Conservation (phyloP, 306 rosid genomes). For the Biancaea sappan region DNA sequence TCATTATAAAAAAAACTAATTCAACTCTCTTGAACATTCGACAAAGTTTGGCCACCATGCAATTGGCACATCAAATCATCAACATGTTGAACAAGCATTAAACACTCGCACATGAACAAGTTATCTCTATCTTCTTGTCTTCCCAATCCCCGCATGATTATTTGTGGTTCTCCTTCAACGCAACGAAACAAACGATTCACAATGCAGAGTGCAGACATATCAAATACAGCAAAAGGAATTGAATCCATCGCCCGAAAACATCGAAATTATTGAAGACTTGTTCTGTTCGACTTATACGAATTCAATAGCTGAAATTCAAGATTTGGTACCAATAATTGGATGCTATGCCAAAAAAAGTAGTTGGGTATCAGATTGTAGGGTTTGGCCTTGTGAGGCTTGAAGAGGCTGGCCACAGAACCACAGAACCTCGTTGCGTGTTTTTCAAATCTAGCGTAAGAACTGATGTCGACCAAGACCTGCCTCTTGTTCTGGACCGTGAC, state of each 20-base stretch:
- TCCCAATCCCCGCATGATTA: constrained; percentile 19
- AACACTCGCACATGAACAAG: constrained; percentile 22
- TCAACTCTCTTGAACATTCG: too few species aligned
- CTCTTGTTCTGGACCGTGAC: too few species aligned
- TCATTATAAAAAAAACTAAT: too few species aligned
- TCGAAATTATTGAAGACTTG: constrained; percentile 7
- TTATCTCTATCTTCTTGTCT: not conserved
- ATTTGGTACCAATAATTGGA: constrained; percentile 29
- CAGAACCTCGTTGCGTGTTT: too few species aligned
- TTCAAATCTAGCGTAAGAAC: too few species aligned
- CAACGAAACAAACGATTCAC: constrained; percentile 29
- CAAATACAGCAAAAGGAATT: constrained; percentile 17
- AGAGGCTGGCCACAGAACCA: not conserved
- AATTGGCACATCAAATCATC: not conserved
- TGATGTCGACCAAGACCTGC: too few species aligned
- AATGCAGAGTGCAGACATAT: constrained; percentile 2
- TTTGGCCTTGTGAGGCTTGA: not conserved
- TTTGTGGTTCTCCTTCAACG: constrained; percentile 31
- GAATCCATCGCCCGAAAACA: not conserved
- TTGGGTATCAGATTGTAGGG: not conserved
- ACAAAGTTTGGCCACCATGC: too few species aligned
- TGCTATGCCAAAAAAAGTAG: constrained; percentile 5
- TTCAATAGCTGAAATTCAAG: not conserved
- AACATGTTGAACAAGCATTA: constrained; percentile 4
- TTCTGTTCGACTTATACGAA: too few species aligned